Evolutionary conservation across 2,329 filamentous ascomycete species (phyloP), one percentile per base, ranked within the genome.

Genomic region (Phaeosphaeriaceae sp.): DNA sequence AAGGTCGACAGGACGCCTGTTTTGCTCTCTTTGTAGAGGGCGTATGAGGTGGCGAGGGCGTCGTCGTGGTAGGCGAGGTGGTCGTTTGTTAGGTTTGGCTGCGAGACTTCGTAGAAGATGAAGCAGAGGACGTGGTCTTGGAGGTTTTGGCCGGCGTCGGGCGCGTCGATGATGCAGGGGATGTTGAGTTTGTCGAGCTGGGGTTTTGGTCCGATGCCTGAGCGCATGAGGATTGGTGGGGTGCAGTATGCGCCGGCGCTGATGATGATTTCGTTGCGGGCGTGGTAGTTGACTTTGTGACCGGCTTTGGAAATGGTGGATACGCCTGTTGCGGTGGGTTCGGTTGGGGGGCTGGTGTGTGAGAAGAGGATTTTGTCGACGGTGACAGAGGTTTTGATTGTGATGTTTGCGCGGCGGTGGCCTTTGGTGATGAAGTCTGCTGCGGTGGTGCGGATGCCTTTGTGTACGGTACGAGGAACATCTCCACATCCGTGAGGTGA

Each of bases 101-200:
- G 81, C 0, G 73, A 55, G 30, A 82, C 80, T 68, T 85, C 81
- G 64, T 87, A 87, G 66, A 83, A 87, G 45, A 83, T 81, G 64
- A 86, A 85, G 42, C 58, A 61, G 42, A 71, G 58, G n/a, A 81
- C 79, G 39, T 87, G 84, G 62, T 89, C 86, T 46, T 84, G 77
- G 2, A 89, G 76, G 66, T 88, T 86, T 50, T 79, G 79, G 1
- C 86, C 86, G 1, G 89, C 84, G 20, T 86, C 83, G 0, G 81
- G 80, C 0, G 84, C 80, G 52, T 87, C 77, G 6, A 81, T 74
- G 9, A 83, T 52, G 1, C 81, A 72, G 3, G 76, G 63, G 56
- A 88, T 87, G 2, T 74, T 72, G 57, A 82, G 78, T 34, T 76
- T 74, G 11, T 75, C 48, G 1, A 89, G 77, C 49, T 85, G 78